Base-by-base conservation (phyloP, 768 basidiomycete species). In the Rhizopogon roseolus region DNA sequence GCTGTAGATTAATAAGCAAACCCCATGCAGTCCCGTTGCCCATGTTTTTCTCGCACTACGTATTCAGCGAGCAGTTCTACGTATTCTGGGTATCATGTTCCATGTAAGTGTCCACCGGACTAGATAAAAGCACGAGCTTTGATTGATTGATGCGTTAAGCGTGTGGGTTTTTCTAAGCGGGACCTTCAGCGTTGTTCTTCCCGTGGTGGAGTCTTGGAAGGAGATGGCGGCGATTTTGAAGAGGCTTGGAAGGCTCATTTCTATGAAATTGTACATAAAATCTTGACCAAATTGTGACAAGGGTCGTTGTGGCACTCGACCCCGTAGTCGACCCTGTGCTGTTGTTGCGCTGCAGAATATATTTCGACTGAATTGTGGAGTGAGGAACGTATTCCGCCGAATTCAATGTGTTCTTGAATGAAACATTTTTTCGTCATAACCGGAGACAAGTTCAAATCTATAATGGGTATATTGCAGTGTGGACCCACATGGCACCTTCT, bases 41-140 rank as follows among this genome's bases (percentile, higher is more conserved):
- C 22, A 70, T 72, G 69, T 72, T 69, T 62, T 71, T 71, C 59
- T 61, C 67, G 6, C 61, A 62, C 53, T 72, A 72, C 50, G 58
- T 72, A 6, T 72, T 72, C 60, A 67, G 64, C 52, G 51, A 58
- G 46, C 49, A 41, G 10, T 72, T 72, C 54, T 70, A 65, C 57
- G 61, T 60, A 3, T 69, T 71, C 62, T 72, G 70, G 70, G 60
- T 69, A 25, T 63, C 65, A 10, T 69, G 69, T 43, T 65, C 69
- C 10, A 68, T 70, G 67, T 68, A 28, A 53, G 66, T 39, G 10
- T 14, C n/a, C 14, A 11, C 41, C 17, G 10, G 22, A 25, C 13
- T 46, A n/a, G 28, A 32, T 52, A 34, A 49, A 16, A 34, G 8
- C 3, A 14, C 2, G 29, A 37, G 36, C 10, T 37, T 46, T 9